Conservation (phyloP, 768 basidiomycete species). For the Chiua virens region DNA sequence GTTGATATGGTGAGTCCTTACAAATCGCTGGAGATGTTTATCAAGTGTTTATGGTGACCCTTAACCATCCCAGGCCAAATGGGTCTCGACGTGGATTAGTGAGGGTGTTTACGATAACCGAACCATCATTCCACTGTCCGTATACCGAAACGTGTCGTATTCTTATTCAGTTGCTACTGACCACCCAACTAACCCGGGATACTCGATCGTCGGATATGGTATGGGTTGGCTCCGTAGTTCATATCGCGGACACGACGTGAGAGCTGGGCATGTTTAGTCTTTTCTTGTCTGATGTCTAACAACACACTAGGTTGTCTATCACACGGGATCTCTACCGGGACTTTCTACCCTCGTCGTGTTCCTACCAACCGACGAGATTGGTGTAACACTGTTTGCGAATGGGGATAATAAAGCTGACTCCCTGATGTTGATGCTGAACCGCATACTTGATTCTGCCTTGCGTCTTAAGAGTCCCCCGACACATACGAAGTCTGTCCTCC, state of each 20-base stretch:
- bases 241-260: constrained; percentile 42
- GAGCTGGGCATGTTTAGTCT: neutral
- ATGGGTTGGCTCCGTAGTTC: constrained; percentile 43
- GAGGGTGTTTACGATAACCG: constrained; percentile 31
- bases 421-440: constrained; percentile 8
- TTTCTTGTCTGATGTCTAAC: neutral
- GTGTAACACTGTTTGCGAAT: constrained; percentile 37
- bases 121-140: constrained; percentile 33
- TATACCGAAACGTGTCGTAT: constrained; percentile 32
- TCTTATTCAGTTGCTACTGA: constrained; percentile 26
- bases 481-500: constrained; percentile 5
- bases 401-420: constrained; percentile 15
- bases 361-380: constrained; percentile 37
- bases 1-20: constrained; percentile 40
- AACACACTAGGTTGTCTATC: constrained; percentile 33
- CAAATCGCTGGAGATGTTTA: too few species aligned
- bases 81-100: constrained; percentile 38
- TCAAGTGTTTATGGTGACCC: too few species aligned
- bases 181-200: constrained; percentile 9
- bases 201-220: constrained; percentile 39
- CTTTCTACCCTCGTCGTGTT: constrained; percentile 31
- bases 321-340: constrained; percentile 37
- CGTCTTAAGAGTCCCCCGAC: neutral
- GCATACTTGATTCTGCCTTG: constrained; percentile 27
- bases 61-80: constrained; percentile 33